phyloP scores from a whole-genome alignment of 768 basidiomycete species.

The Tylopilus cervinicoccineus region DNA sequence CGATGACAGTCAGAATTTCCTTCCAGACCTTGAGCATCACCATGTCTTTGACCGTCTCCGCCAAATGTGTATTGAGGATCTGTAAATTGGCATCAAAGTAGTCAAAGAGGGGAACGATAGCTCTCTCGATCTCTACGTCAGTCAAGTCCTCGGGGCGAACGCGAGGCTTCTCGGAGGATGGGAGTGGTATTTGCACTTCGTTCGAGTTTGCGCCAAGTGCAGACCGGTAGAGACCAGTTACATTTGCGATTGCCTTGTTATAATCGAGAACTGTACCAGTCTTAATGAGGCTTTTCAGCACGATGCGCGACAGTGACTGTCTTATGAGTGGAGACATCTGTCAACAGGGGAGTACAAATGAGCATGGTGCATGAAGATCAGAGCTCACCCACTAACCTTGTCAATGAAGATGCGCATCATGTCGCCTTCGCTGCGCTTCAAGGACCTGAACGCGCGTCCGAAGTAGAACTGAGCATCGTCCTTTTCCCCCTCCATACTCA shows the following conservation, averaged over 20 bases:
- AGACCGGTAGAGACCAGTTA: constrained; percentile 79
- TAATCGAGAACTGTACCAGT: constrained; percentile 63
- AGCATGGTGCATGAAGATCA: not conserved
- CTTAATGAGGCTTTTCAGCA: constrained; percentile 79
- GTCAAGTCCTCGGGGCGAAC: constrained; percentile 75
- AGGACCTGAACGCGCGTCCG: constrained; percentile 87
- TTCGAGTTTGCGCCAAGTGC: constrained; percentile 60
- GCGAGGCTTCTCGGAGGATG: constrained; percentile 71
- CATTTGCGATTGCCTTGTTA: constrained; percentile 82
- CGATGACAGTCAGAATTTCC: constrained; percentile 83
- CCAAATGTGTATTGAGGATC: constrained; percentile 84
- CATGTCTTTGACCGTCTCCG: constrained; percentile 80
- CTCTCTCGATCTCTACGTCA: constrained; percentile 92
- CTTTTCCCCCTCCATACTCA: constrained; percentile 99
- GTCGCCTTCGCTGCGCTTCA: constrained; percentile 91
- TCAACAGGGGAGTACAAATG: not conserved
- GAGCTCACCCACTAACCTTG: constrained; percentile 54
- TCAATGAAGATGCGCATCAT: constrained; percentile 97
- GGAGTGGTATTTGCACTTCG: constrained; percentile 78
- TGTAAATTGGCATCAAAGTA: constrained; percentile 94
- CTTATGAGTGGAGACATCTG: constrained; percentile 95
- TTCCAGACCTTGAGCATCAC: constrained; percentile 97
- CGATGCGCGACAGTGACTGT: constrained; percentile 73
- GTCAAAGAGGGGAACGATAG: constrained; percentile 88
- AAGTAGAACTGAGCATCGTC: constrained; percentile 98